A percentile compares a stretch with the other conserved stretches of the same genome.
Evolutionary conservation across 345 rosid genomes (phyloP).

Genomic region (Psidium friedrichsthalianum): DNA sequence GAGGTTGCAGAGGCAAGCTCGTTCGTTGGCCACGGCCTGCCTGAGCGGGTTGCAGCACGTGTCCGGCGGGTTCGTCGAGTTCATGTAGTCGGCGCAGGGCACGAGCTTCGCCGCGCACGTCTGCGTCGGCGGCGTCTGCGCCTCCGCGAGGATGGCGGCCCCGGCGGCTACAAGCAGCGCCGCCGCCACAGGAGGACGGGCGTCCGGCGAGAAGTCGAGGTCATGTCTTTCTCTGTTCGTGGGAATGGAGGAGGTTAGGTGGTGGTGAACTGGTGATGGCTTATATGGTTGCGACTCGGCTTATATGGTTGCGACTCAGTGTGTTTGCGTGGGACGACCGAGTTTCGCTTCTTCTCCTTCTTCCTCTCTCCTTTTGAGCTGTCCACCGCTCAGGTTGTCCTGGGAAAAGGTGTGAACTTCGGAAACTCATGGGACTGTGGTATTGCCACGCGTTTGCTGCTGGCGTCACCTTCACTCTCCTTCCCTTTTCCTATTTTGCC

Average conservation of each 20-base stretch:
- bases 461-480: background rate
- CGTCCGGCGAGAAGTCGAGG: background rate
- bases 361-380: too few species aligned
- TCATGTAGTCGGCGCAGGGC: constrained; percentile 7
- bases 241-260: background rate
- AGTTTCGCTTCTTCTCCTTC: background rate
- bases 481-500: background rate
- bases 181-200: background rate
- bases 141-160: background rate
- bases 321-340: background rate
- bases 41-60: constrained; percentile 16
- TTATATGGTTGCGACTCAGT: background rate
- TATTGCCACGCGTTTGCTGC: background rate
- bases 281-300: background rate
- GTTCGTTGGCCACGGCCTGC: constrained; percentile 7
- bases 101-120: constrained; percentile 9
- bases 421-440: background rate
- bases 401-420: background rate
- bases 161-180: background rate
- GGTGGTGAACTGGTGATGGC: background rate
- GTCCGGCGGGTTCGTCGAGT: constrained; percentile 9
- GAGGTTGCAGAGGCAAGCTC: constrained; percentile 16
- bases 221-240: background rate
- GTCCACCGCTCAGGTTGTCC: background rate
- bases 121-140: constrained; percentile 6